Evolutionary conservation across 805 yeast genomes (phyloP).

Genomic region (Saturnispora bothae): DNA sequence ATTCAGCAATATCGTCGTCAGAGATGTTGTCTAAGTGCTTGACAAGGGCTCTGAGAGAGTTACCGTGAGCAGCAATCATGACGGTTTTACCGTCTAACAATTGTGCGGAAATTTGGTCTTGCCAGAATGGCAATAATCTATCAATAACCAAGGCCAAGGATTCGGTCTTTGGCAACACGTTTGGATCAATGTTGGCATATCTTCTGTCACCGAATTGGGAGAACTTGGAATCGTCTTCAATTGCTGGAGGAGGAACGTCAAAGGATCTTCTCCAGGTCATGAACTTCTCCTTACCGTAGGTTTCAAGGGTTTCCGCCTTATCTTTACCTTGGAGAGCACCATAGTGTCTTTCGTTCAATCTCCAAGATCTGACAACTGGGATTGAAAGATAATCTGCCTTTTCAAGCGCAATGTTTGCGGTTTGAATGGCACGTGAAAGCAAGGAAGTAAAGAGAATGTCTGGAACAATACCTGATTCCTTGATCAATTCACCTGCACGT

Average conservation of each 20-base stretch:
- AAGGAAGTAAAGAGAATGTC: conserved; percentile 86
- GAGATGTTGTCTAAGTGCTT: conserved; percentile 92
- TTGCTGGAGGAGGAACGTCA: conserved; percentile 92
- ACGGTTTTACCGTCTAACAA: conserved; percentile 83
- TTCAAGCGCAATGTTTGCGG: conserved; percentile 90
- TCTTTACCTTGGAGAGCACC: conserved; percentile 98
- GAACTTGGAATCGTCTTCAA: conserved; percentile 67
- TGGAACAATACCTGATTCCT: conserved; percentile 76
- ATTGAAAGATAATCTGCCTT: conserved; percentile 82
- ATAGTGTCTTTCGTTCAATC: conserved; percentile 97
- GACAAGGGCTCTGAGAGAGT: conserved; percentile 93
- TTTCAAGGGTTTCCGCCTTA: conserved; percentile 84
- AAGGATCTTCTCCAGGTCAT: conserved; percentile 95
- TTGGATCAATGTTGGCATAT: conserved; percentile 75
- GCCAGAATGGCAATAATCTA: conserved; percentile 95
- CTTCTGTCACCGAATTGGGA: conserved; percentile 81
- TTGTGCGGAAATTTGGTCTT: conserved; percentile 79
- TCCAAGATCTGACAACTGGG: conserved; percentile 92
- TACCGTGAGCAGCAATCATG: conserved; percentile 93
- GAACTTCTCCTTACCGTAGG: conserved; percentile 88
- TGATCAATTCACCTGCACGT: conserved; percentile 86
- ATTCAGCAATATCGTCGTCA: conserved; percentile 83
- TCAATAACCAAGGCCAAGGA: conserved; percentile 91
- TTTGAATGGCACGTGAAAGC: conserved; percentile 90
- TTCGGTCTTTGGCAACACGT: conserved; percentile 86